phyloP scores from a whole-genome alignment of 208 protist species.

The Plasmodiophora brassicae region DNA sequence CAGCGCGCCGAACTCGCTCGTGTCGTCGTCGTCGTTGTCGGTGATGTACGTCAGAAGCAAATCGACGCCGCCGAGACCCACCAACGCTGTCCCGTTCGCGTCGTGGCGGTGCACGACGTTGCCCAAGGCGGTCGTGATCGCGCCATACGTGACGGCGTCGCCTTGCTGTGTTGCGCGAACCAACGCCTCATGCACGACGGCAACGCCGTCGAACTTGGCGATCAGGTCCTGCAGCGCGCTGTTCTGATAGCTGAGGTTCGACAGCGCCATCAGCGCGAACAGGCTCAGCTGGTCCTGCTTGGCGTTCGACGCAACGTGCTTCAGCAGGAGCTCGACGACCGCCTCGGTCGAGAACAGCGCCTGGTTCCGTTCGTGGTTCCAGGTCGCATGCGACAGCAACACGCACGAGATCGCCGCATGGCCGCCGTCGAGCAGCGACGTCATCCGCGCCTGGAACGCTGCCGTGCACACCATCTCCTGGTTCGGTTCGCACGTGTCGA shows the following conservation, averaged over 20 bases:
- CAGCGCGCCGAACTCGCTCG: too few relatives aligned
- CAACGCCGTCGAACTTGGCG: background rate
- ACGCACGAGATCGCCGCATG: background rate
- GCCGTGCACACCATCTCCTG: background rate
- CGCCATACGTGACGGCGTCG: background rate
- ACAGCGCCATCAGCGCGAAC: background rate
- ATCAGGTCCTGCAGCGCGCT: background rate
- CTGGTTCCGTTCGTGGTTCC: slow-evolving; percentile 12
- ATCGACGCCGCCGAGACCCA: background rate
- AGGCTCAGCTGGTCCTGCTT: background rate
- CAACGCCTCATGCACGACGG: background rate
- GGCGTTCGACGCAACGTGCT: background rate
- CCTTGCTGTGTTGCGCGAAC: background rate
- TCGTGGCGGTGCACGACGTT: background rate
- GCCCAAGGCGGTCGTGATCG: slow-evolving; percentile 25
- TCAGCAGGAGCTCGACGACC: background rate
- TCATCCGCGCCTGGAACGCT: background rate
- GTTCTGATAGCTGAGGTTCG: slow-evolving; percentile 5
- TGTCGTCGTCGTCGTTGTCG: background rate
- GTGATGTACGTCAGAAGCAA: slow-evolving; percentile 16
- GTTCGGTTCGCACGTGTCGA: slow-evolving; percentile 23
- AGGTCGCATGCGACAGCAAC: background rate
- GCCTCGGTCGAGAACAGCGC: background rate
- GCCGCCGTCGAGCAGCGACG: background rate
- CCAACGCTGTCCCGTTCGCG: background rate